Evolutionary conservation across 768 basidiomycete genomes (phyloP).

Genomic region (Gymnopilus dilepis): DNA sequence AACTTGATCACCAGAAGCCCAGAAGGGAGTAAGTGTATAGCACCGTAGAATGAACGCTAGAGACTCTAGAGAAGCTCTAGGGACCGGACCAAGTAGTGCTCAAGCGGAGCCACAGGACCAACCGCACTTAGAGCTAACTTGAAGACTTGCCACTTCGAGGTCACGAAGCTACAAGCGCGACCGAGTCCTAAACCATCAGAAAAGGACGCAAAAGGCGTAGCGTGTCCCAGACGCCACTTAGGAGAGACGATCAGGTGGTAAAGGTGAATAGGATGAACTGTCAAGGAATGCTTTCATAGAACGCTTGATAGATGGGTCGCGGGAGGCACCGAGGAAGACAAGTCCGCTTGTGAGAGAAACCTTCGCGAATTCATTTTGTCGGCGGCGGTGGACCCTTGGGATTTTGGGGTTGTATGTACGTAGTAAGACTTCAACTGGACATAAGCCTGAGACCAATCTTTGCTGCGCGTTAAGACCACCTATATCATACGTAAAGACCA

Average conservation of each 20-base stretch:
- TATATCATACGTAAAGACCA: too few relatives aligned
- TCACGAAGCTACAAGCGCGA: too few relatives aligned
- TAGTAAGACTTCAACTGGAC: too few relatives aligned
- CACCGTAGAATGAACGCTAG: not conserved
- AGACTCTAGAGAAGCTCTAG: not conserved
- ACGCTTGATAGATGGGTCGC: not conserved
- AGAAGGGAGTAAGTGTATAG: too few relatives aligned
- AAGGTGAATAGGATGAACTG: not conserved
- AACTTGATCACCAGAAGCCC: not conserved
- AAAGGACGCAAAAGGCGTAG: not conserved
- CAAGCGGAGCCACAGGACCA: not conserved
- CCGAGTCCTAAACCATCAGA: not conserved
- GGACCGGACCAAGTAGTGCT: not conserved
- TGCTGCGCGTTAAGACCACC: too few relatives aligned
- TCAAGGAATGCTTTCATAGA: not conserved
- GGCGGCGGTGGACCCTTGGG: slow-evolving; percentile 2
- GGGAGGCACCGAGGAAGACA: not conserved
- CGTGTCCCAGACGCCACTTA: not conserved
- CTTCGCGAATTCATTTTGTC: too few relatives aligned
- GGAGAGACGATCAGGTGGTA: not conserved
- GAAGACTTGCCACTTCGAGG: not conserved
- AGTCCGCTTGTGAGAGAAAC: not conserved
- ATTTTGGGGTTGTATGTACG: too few relatives aligned
- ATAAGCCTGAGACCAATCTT: too few relatives aligned
- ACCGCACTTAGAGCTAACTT: not conserved